A percentile compares a stretch with the other conserved stretches of the same genome.
These are phyloP conservation scores for Rubia tinctorum DNA, from an alignment of 305 asterid species.

Conservation along the genomic window DNA sequence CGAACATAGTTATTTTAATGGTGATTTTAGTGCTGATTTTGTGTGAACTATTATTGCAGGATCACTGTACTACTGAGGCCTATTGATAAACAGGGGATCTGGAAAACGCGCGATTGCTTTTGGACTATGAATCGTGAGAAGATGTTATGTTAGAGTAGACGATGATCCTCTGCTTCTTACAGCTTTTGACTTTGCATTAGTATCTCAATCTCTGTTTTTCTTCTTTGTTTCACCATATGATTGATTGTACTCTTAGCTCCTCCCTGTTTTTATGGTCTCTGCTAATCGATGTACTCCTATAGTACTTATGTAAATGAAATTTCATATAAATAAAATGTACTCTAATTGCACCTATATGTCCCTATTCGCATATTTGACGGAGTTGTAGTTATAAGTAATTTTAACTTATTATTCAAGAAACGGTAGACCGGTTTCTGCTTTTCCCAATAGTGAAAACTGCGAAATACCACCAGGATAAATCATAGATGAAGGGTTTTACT, in stretches of 20 bases:
- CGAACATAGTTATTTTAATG: neutral
- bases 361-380: too few species aligned
- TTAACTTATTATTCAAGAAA: too few species aligned
- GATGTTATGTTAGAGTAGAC: conserved; percentile 8
- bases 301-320: conserved; percentile 12
- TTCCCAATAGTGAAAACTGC: too few species aligned
- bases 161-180: conserved; percentile 2
- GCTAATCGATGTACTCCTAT: conserved; percentile 10
- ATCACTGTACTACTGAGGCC: conserved; percentile 31
- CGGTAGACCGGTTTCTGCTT: too few species aligned
- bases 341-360: neutral
- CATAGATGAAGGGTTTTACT: neutral
- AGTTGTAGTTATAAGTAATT: too few species aligned
- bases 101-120: neutral
- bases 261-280: conserved; percentile 9
- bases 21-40: neutral
- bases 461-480: too few species aligned
- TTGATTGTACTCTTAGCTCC: neutral
- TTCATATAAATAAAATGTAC: neutral
- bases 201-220: neutral
- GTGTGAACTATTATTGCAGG: conserved; percentile 20
- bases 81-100: neutral
- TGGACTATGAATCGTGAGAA: conserved; percentile 15
- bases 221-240: neutral
- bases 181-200: neutral